Base-by-base conservation (phyloP, 2,329 filamentous ascomycete species). In the Colletotrichum euphorbiae region DNA sequence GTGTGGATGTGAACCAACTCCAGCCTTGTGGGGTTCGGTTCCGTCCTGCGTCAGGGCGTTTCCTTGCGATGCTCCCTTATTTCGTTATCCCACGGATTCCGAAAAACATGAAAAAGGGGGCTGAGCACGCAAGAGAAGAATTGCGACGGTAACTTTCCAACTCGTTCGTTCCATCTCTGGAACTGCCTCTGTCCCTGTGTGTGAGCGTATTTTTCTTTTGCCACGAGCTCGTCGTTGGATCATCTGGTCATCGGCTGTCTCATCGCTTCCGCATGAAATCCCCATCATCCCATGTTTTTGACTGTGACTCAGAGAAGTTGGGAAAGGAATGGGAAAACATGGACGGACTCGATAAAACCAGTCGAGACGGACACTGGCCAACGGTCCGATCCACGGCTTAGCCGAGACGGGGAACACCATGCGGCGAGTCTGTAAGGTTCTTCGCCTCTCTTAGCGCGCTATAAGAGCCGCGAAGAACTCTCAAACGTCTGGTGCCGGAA, bases 401-500 rank as follows among this genome's bases (percentile, higher is more conserved):
- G 21, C 65, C 65, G 60, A 68, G 21, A 50, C 65, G 6, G 33
- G 65, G 65, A 12, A 38, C 33, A 36, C 65, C 60, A 33, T 46
- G 65, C 46, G 46, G 38, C 38, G 21, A 54, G 36, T 56, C 38
- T 8, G 15, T 43, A 12, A 19, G 17, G 38, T 21, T 56, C 36
- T 24, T 66, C 28, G 46, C 24, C n/a, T 36, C 33, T 21, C 51
- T 21, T 31, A 38, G 28, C 56, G 28, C 56, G 24, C 38, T 55
- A 36, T 6, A 51, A 75, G 72, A 74, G 71, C 74, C 73, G 71
- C 71, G 72, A 73, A 71, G 7, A 8, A 28, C 28, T 71, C 73
- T 77, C 74, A 77, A 77, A 77, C 76, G 66, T 55, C 15, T 67
- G 62, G 70, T 74, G 74, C 75, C 70, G 72, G 74, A 73, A 72